These are phyloP conservation scores for Solanum chiquidenum DNA, from an alignment of 257 asterid species.

Conservation along the genomic window DNA sequence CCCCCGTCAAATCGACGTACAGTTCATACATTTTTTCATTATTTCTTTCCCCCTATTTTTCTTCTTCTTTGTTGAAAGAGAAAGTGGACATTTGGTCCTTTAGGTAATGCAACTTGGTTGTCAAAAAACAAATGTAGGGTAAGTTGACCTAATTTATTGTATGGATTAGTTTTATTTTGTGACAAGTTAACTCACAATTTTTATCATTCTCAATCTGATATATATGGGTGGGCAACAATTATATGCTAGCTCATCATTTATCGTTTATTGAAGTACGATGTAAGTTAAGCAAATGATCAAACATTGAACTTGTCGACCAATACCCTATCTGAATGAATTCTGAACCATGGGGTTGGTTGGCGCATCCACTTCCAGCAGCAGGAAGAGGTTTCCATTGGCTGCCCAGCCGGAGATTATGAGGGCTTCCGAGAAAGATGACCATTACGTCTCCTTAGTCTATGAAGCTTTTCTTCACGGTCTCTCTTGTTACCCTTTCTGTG, in stretches of 20 bases:
- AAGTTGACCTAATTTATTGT: not conserved
- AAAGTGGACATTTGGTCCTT: not conserved
- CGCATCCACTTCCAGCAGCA: constrained; percentile 9
- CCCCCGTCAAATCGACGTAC: not conserved
- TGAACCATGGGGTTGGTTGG: not conserved
- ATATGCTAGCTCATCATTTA: not conserved
- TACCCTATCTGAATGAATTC: not conserved
- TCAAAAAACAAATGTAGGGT: not conserved
- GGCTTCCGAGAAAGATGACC: constrained; percentile 96
- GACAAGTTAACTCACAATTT: not conserved
- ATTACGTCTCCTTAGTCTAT: constrained; percentile 82
- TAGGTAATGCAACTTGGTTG: not conserved
- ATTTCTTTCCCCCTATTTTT: not conserved
- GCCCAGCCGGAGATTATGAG: constrained; percentile 93
- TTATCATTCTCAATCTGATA: not conserved
- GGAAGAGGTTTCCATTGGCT: constrained; percentile 60
- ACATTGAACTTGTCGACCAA: not conserved
- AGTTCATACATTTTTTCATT: not conserved
- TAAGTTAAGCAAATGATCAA: not conserved
- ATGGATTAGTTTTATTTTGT: not conserved
- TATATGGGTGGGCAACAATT: not conserved
- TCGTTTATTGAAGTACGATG: not conserved
- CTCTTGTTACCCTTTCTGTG: not conserved
- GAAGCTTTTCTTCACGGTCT: constrained; percentile 85
- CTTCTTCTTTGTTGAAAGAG: not conserved